Evolutionary conservation across 2,329 filamentous ascomycete genomes (phyloP).

Genomic region (Trichophyton benhamiae): DNA sequence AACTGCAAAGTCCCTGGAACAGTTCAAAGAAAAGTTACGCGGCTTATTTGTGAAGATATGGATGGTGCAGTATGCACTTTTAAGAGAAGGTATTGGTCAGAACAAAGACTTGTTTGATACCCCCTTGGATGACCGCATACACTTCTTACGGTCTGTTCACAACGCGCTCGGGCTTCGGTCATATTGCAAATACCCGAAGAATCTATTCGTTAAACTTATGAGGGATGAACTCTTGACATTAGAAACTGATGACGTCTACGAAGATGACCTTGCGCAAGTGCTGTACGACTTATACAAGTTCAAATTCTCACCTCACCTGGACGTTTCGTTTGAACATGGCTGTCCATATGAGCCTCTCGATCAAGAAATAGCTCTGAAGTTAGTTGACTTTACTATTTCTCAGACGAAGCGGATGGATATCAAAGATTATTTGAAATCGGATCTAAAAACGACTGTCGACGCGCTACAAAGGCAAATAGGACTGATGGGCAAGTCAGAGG

Average conservation of each 20-base stretch:
- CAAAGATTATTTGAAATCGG: slow-evolving; percentile 83
- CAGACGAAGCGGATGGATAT: slow-evolving; percentile 74
- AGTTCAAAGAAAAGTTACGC: slow-evolving; percentile 57
- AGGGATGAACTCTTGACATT: slow-evolving; percentile 72
- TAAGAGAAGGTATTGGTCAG: slow-evolving; percentile 63
- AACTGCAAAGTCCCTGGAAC: slow-evolving; percentile 30
- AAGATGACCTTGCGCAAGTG: slow-evolving; percentile 75
- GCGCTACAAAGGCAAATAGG: slow-evolving; percentile 84
- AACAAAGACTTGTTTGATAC: slow-evolving; percentile 51
- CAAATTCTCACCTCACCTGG: slow-evolving; percentile 57
- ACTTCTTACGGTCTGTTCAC: slow-evolving; percentile 70
- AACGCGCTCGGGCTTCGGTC: slow-evolving; percentile 71
- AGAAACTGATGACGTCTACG: slow-evolving; percentile 65
- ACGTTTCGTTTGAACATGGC: slow-evolving; percentile 63
- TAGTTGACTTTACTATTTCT: slow-evolving; percentile 71
- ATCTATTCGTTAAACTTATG: slow-evolving; percentile 78
- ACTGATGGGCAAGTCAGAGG: slow-evolving; percentile 57
- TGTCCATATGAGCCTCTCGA: slow-evolving; percentile 69
- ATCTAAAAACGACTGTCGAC: slow-evolving; percentile 80
- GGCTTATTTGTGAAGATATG: slow-evolving; percentile 81
- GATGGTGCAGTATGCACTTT: slow-evolving; percentile 71
- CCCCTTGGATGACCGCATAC: slow-evolving; percentile 60
- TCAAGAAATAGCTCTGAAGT: slow-evolving; percentile 62
- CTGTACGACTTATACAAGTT: slow-evolving; percentile 72
- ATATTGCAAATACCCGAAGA: slow-evolving; percentile 73